Evolutionary conservation across 164 flowering plant species (phyloP).

Genomic region (Annona cherimola): DNA sequence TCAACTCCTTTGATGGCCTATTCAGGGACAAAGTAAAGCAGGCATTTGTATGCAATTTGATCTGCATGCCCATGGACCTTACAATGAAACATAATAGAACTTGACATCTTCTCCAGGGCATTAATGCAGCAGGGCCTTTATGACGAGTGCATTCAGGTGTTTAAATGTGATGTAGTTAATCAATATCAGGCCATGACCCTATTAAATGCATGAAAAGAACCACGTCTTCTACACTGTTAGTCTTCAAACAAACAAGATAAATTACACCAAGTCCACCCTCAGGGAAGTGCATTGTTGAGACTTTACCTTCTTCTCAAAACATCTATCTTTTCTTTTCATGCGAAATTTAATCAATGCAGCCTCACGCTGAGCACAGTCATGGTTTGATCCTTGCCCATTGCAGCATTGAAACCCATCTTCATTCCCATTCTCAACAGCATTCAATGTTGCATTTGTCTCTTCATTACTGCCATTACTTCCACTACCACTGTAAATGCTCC

Average conservation of each 20-base stretch:
- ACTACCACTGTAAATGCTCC: conserved; percentile 8
- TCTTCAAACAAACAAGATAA: neutral
- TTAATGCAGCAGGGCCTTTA: neutral
- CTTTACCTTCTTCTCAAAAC: conserved; percentile 52
- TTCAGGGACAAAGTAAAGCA: neutral
- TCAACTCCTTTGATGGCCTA: neutral
- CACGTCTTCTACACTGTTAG: neutral
- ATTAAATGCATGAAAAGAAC: neutral
- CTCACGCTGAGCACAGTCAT: conserved; percentile 34
- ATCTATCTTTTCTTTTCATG: conserved; percentile 48
- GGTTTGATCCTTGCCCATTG: conserved; percentile 20
- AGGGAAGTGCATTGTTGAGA: neutral
- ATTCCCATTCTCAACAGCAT: conserved; percentile 14
- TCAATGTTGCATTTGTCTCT: conserved; percentile 11
- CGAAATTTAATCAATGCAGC: conserved; percentile 48
- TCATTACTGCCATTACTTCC: conserved; percentile 24
- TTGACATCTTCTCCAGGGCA: neutral
- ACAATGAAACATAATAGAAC: neutral
- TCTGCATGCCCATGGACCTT: neutral
- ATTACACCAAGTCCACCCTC: neutral
- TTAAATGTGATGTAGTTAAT: neutral
- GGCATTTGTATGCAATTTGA: neutral
- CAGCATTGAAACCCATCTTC: conserved; percentile 17
- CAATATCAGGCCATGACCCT: neutral
- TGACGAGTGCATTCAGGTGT: neutral